Evolutionary conservation across 768 basidiomycete species (phyloP).

Genomic region (Rhizopogon vinicolor): DNA sequence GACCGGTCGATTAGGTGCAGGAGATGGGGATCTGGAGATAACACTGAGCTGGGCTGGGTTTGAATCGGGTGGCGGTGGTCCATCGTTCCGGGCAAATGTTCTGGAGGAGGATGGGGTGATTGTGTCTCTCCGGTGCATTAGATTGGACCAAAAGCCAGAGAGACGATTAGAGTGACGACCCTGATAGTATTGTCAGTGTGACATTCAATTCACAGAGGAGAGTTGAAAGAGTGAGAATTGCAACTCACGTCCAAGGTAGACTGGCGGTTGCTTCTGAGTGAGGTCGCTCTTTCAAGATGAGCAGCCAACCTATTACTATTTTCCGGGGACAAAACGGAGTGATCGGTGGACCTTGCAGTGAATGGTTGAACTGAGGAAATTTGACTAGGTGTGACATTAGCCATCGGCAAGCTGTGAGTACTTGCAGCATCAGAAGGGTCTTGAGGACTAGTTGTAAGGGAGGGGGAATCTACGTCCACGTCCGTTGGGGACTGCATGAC

Average conservation of each 20-base stretch:
- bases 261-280: constrained; percentile 42
- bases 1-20: constrained; percentile 44
- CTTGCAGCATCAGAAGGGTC: constrained; percentile 48
- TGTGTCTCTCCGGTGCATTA: constrained; percentile 70
- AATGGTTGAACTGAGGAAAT: constrained; percentile 22
- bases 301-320: constrained; percentile 2
- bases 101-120: constrained; percentile 22
- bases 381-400: constrained; percentile 43
- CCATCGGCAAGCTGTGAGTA: constrained; percentile 54
- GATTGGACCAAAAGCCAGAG: constrained; percentile 80
- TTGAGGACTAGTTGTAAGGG: constrained; percentile 26
- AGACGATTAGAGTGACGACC: constrained; percentile 65
- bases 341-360: constrained; percentile 21
- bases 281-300: constrained; percentile 22
- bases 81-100: constrained; percentile 29
- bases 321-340: constrained; percentile 15
- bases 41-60: constrained; percentile 27
- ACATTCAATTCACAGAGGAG: constrained; percentile 1
- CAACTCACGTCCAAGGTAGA: constrained; percentile 53
- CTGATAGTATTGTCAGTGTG: constrained; percentile 26
- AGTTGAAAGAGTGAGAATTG: background rate
- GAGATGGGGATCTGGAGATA: constrained; percentile 52
- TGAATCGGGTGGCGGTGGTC: constrained; percentile 18
- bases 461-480: constrained; percentile 27
- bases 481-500: constrained; percentile 23